Percentiles rank a stretch among this genome's conserved stretches.
phyloP scores from a whole-genome alignment of 2,329 filamentous ascomycete genomes.

The Sporothrix pallida region DNA sequence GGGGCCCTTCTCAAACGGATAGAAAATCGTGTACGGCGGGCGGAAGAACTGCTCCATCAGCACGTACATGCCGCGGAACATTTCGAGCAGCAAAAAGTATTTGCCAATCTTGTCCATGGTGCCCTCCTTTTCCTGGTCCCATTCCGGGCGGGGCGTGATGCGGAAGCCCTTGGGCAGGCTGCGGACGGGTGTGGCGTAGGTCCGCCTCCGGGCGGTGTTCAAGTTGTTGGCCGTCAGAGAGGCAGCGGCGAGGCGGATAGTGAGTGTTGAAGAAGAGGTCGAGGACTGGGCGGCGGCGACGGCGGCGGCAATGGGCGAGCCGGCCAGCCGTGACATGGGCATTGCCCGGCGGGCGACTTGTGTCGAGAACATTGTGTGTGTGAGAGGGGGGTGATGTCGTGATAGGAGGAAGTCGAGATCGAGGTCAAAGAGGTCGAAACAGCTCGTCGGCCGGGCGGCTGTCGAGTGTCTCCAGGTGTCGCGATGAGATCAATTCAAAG shows the following conservation, averaged over 20 bases:
- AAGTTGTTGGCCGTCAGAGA: constrained; percentile 21
- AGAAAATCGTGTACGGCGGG: constrained; percentile 98
- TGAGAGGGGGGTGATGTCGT: constrained; percentile 4
- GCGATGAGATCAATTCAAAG: background rate
- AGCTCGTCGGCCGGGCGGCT: constrained; percentile 10
- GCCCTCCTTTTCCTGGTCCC: constrained; percentile 79
- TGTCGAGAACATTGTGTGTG: constrained; percentile 36
- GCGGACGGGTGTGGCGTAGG: constrained; percentile 73
- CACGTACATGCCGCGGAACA: constrained; percentile 97
- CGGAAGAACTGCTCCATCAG: constrained; percentile 97
- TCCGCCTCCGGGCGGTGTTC: constrained; percentile 35
- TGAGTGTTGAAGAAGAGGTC: constrained; percentile 5
- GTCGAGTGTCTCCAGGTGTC: constrained; percentile 7
- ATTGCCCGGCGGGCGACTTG: constrained; percentile 37
- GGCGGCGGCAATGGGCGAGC: constrained; percentile 25
- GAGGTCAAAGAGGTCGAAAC: background rate
- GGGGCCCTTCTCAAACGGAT: constrained; percentile 98
- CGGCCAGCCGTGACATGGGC: constrained; percentile 23
- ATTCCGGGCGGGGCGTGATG: constrained; percentile 72
- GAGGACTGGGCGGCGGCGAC: constrained; percentile 23
- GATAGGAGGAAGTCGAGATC: background rate
- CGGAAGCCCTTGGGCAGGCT: constrained; percentile 83
- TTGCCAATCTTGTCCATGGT: constrained; percentile 84
- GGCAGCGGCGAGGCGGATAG: constrained; percentile 23
- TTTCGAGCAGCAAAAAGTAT: constrained; percentile 95